Percentiles rank a stretch among this genome's conserved stretches.
Conservation (phyloP, 768 basidiomycete genomes). For the Lanmaoa pseudosensibilis region DNA sequence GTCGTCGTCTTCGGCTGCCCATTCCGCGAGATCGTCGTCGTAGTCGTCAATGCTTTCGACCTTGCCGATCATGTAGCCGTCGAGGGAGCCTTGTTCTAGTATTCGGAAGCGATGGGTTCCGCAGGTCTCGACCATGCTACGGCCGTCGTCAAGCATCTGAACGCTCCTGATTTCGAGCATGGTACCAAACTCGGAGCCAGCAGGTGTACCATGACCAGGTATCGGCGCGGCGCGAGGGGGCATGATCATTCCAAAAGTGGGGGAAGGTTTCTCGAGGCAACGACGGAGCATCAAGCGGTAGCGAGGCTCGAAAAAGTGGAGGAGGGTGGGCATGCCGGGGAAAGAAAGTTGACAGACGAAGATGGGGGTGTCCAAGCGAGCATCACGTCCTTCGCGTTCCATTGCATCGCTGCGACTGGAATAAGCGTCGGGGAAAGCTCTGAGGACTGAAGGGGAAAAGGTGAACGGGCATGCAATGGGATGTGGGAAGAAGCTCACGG, state of each 20-base stretch:
- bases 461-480: constrained; percentile 3
- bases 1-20: constrained; percentile 21
- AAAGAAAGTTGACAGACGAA: constrained; percentile 90
- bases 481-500: constrained; percentile 43
- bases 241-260: constrained; percentile 94
- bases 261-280: constrained; percentile 74
- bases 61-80: constrained; percentile 87
- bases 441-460: constrained; percentile 48
- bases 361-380: constrained; percentile 83
- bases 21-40: constrained; percentile 35
- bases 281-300: constrained; percentile 96
- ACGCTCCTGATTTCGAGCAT: constrained; percentile 89
- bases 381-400: constrained; percentile 73
- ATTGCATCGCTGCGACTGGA: constrained; percentile 63
- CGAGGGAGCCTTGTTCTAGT: constrained; percentile 76
- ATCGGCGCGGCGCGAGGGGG: constrained; percentile 46
- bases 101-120: constrained; percentile 79
- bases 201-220: constrained; percentile 17
- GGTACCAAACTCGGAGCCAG: constrained; percentile 71
- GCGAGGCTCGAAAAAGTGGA: constrained; percentile 94
- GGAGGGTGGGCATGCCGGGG: constrained; percentile 83
- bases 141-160: constrained; percentile 85
- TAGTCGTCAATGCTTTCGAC: constrained; percentile 58
- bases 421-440: constrained; percentile 66
- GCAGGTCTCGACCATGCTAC: constrained; percentile 80